Base-by-base conservation (phyloP, 164 flowering plant species). In the Sextonia rubra region DNA sequence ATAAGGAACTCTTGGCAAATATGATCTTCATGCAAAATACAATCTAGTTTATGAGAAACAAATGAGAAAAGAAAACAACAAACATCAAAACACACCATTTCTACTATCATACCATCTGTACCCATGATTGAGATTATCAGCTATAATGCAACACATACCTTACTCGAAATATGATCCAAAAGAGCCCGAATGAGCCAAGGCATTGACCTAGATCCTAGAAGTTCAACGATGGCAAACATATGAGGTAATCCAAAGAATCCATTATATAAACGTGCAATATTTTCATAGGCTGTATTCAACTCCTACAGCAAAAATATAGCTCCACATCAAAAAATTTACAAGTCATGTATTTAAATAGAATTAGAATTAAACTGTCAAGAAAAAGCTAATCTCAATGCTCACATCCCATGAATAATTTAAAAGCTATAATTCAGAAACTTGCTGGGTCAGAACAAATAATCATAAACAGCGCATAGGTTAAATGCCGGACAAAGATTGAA, bases 181-280 rank as follows among this genome's bases (percentile, higher is more conserved):
- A 96, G 84, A 37, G 94, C 98, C 69, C 99, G 83, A 71, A 96
- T 93, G 73, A 96, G 97, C 97, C 97, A 96, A 29, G 99, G 99
- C 82, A 96, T 82, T 64, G 99, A 96, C 78, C 97, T 87, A n/a
- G 93, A 80, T 47, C 98, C 98, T 56, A 96, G 84, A 74, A 96
- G 93, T 78, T 85, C 84, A 65, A 87, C 90, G 52, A 92, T 83
- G 64, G 97, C 81, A 78, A 86, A 84, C 86, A 96, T 87, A 82
- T 96, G 99, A 64, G 98, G 95, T 47, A 91, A 80, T 63, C 99
- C 99, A 78, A 96, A 88, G 79, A 96, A 96, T 23, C 92, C 97
- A 87, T 90, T 87, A 70, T 93, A 87, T 65, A 96, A 73, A 47
- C 93, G 86, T 47, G 92, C 92, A 89, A 88, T 89, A 82, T 91